Conservation (phyloP, 805 yeast species). For the Candida pini region DNA sequence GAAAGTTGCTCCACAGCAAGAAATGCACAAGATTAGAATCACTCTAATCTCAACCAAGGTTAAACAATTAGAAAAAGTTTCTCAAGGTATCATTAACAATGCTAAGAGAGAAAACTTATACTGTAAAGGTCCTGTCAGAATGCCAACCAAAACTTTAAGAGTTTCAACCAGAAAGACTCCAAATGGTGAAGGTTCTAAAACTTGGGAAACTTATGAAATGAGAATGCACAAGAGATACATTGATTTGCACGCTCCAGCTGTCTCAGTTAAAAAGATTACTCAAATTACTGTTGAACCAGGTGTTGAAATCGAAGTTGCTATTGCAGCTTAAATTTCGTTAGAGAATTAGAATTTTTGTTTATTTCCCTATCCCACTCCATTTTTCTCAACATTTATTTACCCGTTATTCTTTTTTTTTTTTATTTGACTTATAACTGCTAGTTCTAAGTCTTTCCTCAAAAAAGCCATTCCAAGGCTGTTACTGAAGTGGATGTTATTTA, state of each 20-base stretch:
- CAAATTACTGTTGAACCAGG: slow-evolving; percentile 98
- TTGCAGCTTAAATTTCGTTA: slow-evolving; percentile 71
- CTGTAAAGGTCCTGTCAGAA: slow-evolving; percentile 99
- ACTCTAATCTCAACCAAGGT: slow-evolving; percentile 98
- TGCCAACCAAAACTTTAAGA: slow-evolving; percentile 98
- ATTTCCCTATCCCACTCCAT: no score
- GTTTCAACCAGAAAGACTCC: slow-evolving; percentile 99
- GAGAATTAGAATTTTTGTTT: no score
- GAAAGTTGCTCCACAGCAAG: slow-evolving; percentile 72
- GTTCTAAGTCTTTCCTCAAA: no score
- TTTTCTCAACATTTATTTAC: no score
- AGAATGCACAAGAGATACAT: slow-evolving; percentile 99
- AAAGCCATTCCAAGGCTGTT: no score
- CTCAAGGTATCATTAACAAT: slow-evolving; percentile 81
- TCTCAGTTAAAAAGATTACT: slow-evolving; percentile 89
- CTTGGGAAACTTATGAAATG: slow-evolving; percentile 99
- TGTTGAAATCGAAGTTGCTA: slow-evolving; percentile 94
- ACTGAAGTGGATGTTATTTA: no score
- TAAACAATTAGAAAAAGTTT: slow-evolving; percentile 95
- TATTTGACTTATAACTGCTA: no score
- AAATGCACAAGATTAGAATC: slow-evolving; percentile 96
- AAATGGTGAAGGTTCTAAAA: slow-evolving; percentile 99
- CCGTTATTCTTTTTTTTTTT: no score
- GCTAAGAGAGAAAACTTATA: slow-evolving; percentile 77
- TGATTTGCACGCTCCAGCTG: slow-evolving; percentile 96